Percentiles rank a stretch among this genome's conserved stretches.
Conservation (phyloP, 345 rosid genomes). For the Iberis pinnata region DNA sequence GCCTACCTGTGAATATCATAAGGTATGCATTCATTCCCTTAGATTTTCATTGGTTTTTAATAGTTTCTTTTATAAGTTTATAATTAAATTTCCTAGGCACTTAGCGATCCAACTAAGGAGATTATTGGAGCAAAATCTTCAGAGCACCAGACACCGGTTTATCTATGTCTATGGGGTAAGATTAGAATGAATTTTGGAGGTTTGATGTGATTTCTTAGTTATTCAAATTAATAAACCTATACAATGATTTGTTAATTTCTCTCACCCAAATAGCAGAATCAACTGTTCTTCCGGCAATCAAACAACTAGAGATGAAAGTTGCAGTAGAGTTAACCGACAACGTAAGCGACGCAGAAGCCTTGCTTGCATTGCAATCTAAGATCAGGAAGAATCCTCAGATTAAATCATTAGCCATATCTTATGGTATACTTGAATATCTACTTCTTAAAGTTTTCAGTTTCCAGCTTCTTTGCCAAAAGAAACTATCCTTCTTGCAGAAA, state of each 20-base stretch:
- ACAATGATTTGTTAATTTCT: conserved; percentile 3
- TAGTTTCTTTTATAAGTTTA: too few relatives aligned
- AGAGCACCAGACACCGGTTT: conserved; percentile 29
- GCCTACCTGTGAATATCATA: too few relatives aligned
- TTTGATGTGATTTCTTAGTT: conserved; percentile 1
- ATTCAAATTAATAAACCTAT: not conserved
- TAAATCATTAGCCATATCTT: conserved; percentile 66
- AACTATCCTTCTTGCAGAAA: conserved; percentile 45
- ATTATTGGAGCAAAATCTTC: conserved; percentile 28
- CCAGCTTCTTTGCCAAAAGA: conserved; percentile 1
- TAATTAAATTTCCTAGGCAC: too few relatives aligned
- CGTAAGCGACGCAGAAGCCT: conserved; percentile 73
- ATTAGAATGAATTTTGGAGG: conserved; percentile 2
- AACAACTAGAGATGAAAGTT: conserved; percentile 51
- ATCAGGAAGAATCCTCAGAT: conserved; percentile 72
- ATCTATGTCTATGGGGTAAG: conserved; percentile 71
- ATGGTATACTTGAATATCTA: conserved; percentile 41
- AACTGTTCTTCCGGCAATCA: conserved; percentile 57
- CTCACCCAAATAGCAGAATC: conserved; percentile 54
- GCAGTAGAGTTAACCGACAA: conserved; percentile 52
- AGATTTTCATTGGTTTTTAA: too few relatives aligned
- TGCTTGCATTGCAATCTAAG: conserved; percentile 75
- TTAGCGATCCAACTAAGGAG: conserved; percentile 27
- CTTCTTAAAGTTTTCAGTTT: not conserved
- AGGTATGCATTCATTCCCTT: too few relatives aligned